Conservation (phyloP, 345 rosid genomes). For the Adansonia digitata region DNA sequence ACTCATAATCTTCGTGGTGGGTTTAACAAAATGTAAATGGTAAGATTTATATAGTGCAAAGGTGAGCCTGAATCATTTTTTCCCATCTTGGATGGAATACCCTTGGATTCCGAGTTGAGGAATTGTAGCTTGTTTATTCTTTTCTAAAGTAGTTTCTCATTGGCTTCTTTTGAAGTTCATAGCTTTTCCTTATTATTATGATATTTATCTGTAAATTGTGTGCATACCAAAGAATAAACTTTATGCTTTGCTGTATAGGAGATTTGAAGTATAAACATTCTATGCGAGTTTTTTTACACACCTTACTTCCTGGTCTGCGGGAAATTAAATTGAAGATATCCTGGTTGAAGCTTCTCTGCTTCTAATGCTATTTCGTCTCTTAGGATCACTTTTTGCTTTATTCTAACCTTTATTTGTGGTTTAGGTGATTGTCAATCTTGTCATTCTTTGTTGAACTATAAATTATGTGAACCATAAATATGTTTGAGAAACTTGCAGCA, state of each 20-base stretch:
- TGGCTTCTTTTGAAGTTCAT: neutral
- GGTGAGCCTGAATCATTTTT: neutral
- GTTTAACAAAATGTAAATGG: neutral
- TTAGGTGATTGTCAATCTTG: neutral
- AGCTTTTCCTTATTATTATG: neutral
- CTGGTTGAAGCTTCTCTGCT: neutral
- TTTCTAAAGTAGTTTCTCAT: neutral
- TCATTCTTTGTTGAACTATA: constrained; percentile 1
- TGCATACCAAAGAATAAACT: neutral
- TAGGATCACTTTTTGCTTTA: neutral
- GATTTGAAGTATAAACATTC: neutral
- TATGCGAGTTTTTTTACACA: neutral
- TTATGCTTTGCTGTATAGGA: neutral
- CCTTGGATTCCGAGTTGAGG: neutral
- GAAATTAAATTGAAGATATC: neutral
- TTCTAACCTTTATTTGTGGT: neutral
- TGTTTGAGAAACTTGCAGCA: neutral
- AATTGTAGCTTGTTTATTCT: neutral
- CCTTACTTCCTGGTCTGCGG: neutral
- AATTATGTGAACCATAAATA: neutral
- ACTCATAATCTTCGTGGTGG: neutral
- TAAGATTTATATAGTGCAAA: neutral
- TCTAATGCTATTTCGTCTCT: neutral
- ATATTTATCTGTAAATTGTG: neutral
- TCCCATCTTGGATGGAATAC: neutral